Base-by-base conservation (phyloP, 2,329 filamentous ascomycete genomes). In the Pseudogymnoascus sp. region DNA sequence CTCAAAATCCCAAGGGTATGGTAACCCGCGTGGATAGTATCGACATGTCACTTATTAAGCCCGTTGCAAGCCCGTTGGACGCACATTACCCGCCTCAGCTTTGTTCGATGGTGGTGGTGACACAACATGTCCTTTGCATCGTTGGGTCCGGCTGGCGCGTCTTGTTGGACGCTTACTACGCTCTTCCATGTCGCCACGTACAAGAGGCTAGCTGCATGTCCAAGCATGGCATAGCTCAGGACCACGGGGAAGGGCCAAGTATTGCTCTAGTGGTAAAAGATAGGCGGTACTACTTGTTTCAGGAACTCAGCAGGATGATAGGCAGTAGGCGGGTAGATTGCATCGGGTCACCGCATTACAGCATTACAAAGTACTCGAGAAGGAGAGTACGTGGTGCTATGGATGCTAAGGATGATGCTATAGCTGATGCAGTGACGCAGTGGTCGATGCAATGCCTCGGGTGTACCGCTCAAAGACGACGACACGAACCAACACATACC, bases 61-160 rank as follows among this genome's bases (percentile, higher is more conserved):
- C 42, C 42, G 42, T 29, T 48, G 42, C 42, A 48, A 9, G 4
- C 42, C 42, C 42, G 42, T 29, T 48, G 42, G 25, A 48, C 42
- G 42, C 42, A 48, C 42, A 48, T 48, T 48, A 48, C n/a, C 42
- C 25, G 42, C 42, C 42, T 48, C 42, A 48, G 42, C 42, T 48
- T 48, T 48, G 21, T 25, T 48, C 42, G 42, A 48, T 48, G 42
- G 42, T 7, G 13, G 27, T 15, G 42, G 42, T 48, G 42, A 48
- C 42, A 48, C 25, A 29, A 48, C 42, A 48, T 48, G 3, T 5
- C 29, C 42, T 48, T 17, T 48, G 42, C 42, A 48, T 48, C 12
- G 27, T 48, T 48, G 42, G 42, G 42, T 48, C 42, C 25, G 25
- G 42, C 42, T 48, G n/a, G 42, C 42, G 27, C 13, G 13, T 48